Evolutionary conservation across 2,329 filamentous ascomycete genomes (phyloP).

Genomic region (Aspergillus tanneri): DNA sequence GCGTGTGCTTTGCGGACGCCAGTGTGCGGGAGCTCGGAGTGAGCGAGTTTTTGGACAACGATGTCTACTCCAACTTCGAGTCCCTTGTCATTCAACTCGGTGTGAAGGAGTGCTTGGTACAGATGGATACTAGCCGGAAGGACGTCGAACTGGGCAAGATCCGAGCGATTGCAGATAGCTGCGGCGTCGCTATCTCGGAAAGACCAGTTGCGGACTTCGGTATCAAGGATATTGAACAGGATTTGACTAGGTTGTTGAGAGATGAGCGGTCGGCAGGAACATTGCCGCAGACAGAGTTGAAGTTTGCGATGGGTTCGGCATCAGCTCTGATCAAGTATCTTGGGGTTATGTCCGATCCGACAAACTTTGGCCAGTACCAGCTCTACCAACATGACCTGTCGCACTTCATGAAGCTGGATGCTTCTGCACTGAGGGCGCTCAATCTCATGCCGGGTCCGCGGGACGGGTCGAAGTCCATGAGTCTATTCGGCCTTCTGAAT

Average conservation of each 20-base stretch:
- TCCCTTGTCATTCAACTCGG: slow-evolving; percentile 93
- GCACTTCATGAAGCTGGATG: slow-evolving; percentile 98
- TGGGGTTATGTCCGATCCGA: slow-evolving; percentile 81
- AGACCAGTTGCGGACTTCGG: slow-evolving; percentile 74
- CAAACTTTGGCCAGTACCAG: slow-evolving; percentile 96
- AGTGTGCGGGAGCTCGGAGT: slow-evolving; percentile 93
- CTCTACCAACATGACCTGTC: slow-evolving; percentile 95
- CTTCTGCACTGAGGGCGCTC: slow-evolving; percentile 86
- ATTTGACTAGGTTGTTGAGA: slow-evolving; percentile 80
- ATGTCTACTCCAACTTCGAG: slow-evolving; percentile 97
- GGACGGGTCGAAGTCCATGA: slow-evolving; percentile 97
- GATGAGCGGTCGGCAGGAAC: slow-evolving; percentile 76
- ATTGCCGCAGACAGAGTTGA: slow-evolving; percentile 86
- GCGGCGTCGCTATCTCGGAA: slow-evolving; percentile 85
- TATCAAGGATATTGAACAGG: slow-evolving; percentile 91
- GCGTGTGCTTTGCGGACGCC: slow-evolving; percentile 96
- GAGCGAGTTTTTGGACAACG: slow-evolving; percentile 98
- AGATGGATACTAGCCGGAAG: slow-evolving; percentile 73
- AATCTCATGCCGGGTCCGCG: slow-evolving; percentile 96
- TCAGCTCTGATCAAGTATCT: slow-evolving; percentile 94
- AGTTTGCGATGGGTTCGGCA: slow-evolving; percentile 93
- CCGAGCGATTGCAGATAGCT: slow-evolving; percentile 84
- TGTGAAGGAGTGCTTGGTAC: slow-evolving; percentile 89
- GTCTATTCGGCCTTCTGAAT: slow-evolving; percentile 86
- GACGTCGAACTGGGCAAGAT: slow-evolving; percentile 87